Evolutionary conservation across 352 stramenopile species (phyloP), one percentile per base, ranked within the genome.

Genomic region (Pythium utonaiense): DNA sequence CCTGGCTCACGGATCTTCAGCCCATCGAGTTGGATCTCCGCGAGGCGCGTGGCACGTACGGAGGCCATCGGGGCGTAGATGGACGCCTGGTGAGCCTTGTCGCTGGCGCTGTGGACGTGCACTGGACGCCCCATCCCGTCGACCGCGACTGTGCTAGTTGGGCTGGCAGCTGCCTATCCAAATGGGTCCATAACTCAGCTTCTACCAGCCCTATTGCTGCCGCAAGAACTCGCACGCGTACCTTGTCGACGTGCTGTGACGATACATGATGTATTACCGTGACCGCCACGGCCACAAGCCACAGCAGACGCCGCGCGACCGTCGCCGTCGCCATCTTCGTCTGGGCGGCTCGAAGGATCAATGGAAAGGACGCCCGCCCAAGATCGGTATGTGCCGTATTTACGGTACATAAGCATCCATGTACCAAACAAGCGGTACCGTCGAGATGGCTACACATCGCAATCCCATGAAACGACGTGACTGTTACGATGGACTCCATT

Each of bases 401-500:
- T 27, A 27, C n/a, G 40, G 40, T 47, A 47, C 40, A 47, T 1
- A 22, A 12, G 36, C n/a, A 21, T 21, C 3, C 4, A 2, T 51
- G 44, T 51, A 51, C 44, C 44, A 51, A 21, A 34, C 9, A 19
- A 19, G 9, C 9, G 25, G 22, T n/a, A 34, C 42, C 13, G 8
- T 16, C 8, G n/a, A 47, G 40, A 51, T 51, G 44, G 44, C 22
- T 51, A 51, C 44, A 34, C 40, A 8, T 9, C 40, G 17, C 24
- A 33, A 33, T 33, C 22, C 25, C 22, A 51, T 51, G 22, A 51
- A 51, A 51, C 44, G 44, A 51, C 44, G 41, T 48, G 16, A 48
- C 28, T 48, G 22, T 22, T 34, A 51, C 44, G 44, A 17, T 47
- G 36, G 28, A 33, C 24, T 28, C 25, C 44, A 51, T 51, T 51